Evolutionary conservation across 345 rosid species (phyloP), one percentile per base, ranked within the genome.

Genomic region (Leavenworthia alabamica): DNA sequence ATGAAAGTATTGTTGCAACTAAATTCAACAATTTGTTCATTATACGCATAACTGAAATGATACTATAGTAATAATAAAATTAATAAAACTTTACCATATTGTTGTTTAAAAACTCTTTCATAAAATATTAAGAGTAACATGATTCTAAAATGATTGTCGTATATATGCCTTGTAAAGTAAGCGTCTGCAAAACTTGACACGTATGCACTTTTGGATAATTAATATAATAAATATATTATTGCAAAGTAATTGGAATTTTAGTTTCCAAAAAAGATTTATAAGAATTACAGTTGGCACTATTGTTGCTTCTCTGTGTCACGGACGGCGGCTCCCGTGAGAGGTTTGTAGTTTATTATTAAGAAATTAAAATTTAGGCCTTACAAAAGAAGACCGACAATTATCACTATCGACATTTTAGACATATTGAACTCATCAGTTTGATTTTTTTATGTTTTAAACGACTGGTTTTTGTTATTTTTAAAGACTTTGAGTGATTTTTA

Each of bases 301-400:
- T 48, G 32, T 40, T 67, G 72, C 49, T 36, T 29, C 27, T 57
- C 53, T 49, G 26, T 47, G 42, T 57, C 71, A 57, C 64, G 71
- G 64, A 56, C 64, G 57, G 23, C 64, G 64, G 71, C 64, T 67
- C 56, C 40, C 49, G 50, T 47, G 50, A 67, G 58, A 37, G 42
- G 27, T 37, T 65, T 27, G 13, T 39, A 39, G 37, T 10, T 32
- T 32, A 32, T 32, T 9, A 10, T 33, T 11, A 33, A 33, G 39
- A 33, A 2, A 33, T 33, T 33, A 33, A 11, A 33, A 33, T 33
- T 11, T 33, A 41, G 5, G 37, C 40, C 13, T 19, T 10, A 9
- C 31, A 2, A 15, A 6, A 11, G 5, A 19, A 37, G 6, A 33
- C 0, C 3, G 10, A 33, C 0, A 10, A 23, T 13, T 32, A 10